These are phyloP conservation scores for Xerophyta viscosa DNA, from an alignment of 106 monocot genomes.

Conservation along the genomic window DNA sequence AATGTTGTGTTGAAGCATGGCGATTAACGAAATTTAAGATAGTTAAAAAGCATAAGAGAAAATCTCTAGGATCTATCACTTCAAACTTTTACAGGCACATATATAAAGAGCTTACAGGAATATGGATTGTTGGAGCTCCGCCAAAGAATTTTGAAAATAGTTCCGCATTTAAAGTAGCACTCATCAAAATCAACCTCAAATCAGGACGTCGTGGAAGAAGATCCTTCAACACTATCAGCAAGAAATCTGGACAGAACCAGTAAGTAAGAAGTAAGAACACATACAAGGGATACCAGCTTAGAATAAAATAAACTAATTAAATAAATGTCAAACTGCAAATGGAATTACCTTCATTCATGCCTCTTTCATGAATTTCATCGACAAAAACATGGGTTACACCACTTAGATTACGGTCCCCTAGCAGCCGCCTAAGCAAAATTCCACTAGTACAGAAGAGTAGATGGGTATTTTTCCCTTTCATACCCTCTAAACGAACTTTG, in stretches of 20 bases:
- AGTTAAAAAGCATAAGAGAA: too few species aligned
- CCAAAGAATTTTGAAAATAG: constrained; percentile 93
- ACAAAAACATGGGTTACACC: constrained; percentile 99
- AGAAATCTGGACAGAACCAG: constrained; percentile 77
- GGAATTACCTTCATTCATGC: constrained; percentile 96
- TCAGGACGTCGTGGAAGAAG: constrained; percentile 83
- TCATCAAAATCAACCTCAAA: constrained; percentile 95
- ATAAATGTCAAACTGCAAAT: constrained; percentile 1
- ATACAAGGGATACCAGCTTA: too few species aligned
- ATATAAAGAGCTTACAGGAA: constrained; percentile 86
- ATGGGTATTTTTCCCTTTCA: constrained; percentile 99
- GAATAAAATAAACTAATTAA: too few species aligned
- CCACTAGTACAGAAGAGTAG: constrained; percentile 99
- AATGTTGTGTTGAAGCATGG: too few species aligned
- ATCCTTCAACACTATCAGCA: constrained; percentile 95
- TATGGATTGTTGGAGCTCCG: constrained; percentile 90
- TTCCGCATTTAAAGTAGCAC: constrained; percentile 98
- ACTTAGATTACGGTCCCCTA: constrained; percentile 82
- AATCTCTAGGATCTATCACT: too few species aligned
- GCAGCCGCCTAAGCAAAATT: constrained; percentile 91
- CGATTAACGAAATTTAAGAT: too few species aligned
- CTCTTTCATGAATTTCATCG: constrained; percentile 99
- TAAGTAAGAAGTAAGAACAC: too few species aligned
- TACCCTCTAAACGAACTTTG: constrained; percentile 99
- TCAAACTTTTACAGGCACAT: too few species aligned